A percentile compares a stretch with the other conserved stretches of the same genome.
Evolutionary conservation across 208 protist species (phyloP).

Genomic region (Paratrypanosoma confusum): DNA sequence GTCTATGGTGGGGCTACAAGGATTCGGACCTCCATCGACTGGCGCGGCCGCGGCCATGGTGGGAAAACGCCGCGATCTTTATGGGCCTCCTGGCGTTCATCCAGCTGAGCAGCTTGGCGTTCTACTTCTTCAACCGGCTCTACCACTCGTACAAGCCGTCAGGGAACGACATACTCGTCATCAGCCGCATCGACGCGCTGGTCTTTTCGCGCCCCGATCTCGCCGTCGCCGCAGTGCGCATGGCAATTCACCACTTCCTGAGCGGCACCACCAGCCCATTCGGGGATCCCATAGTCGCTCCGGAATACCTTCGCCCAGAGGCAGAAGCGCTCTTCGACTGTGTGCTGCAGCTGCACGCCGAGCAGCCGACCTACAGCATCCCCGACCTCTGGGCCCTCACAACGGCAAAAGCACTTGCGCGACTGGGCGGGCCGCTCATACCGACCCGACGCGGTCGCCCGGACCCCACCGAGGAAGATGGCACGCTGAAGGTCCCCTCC

Average conservation of each 20-base stretch:
- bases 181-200: constrained; percentile 42
- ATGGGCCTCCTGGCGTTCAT: constrained; percentile 59
- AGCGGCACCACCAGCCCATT: constrained; percentile 67
- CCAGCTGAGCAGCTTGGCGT: constrained; percentile 33
- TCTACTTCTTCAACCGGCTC: constrained; percentile 54
- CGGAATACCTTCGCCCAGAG: constrained; percentile 31
- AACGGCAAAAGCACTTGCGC: constrained; percentile 53
- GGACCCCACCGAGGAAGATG: constrained; percentile 9
- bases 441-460: constrained; percentile 37
- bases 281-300: constrained; percentile 69
- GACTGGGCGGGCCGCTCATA: constrained; percentile 66
- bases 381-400: constrained; percentile 77
- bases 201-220: constrained; percentile 72
- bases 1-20: constrained; percentile 53
- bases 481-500: constrained; percentile 4
- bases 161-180: constrained; percentile 54
- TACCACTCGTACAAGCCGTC: constrained; percentile 60
- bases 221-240: constrained; percentile 61
- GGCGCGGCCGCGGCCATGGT: constrained; percentile 74
- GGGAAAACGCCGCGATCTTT: constrained; percentile 62
- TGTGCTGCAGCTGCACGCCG: constrained; percentile 41
- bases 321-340: constrained; percentile 62
- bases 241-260: constrained; percentile 64
- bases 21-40: constrained; percentile 52
- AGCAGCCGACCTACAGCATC: constrained; percentile 58